These are phyloP conservation scores for Boletus coccyginus DNA, from an alignment of 768 basidiomycete species.

Conservation along the genomic window DNA sequence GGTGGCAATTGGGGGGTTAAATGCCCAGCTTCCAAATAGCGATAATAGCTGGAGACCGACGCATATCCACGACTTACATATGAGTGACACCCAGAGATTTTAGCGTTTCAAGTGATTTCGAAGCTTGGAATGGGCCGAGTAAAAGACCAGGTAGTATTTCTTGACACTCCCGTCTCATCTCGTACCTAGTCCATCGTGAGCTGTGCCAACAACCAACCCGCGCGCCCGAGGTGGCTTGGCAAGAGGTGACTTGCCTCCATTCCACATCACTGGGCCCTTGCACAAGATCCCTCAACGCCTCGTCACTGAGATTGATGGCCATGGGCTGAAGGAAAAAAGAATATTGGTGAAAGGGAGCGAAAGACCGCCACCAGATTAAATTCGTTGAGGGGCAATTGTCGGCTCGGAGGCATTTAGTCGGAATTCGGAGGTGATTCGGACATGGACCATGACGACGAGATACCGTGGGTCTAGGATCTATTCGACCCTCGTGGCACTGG, in stretches of 20 bases:
- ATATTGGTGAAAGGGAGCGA: background rate
- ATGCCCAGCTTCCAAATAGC: background rate
- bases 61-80: slow-evolving; percentile 48
- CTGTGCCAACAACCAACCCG: background rate
- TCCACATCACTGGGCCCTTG: slow-evolving; percentile 82
- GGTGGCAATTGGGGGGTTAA: background rate
- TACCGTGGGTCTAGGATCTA: slow-evolving; percentile 44
- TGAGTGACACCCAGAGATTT: slow-evolving; percentile 70
- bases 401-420: slow-evolving; percentile 21
- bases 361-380: background rate
- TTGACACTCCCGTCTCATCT: slow-evolving; percentile 95
- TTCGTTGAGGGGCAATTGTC: slow-evolving; percentile 5
- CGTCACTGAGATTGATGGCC: slow-evolving; percentile 32
- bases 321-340: slow-evolving; percentile 5
- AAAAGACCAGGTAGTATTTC: slow-evolving; percentile 81
- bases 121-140: slow-evolving; percentile 86
- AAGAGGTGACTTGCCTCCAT: slow-evolving; percentile 58
- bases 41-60: background rate
- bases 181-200: slow-evolving; percentile 55
- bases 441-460: slow-evolving; percentile 57
- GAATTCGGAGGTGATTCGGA: slow-evolving; percentile 25
- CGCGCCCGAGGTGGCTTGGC: background rate
- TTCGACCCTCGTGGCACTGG: slow-evolving; percentile 4
- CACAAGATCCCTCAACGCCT: slow-evolving; percentile 56
- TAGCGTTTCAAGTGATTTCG: slow-evolving; percentile 75